A percentile compares a stretch with the other conserved stretches of the same genome.
phyloP scores from a whole-genome alignment of 371 early-diverging fungal species.

The Blyttiomyces sp. region DNA sequence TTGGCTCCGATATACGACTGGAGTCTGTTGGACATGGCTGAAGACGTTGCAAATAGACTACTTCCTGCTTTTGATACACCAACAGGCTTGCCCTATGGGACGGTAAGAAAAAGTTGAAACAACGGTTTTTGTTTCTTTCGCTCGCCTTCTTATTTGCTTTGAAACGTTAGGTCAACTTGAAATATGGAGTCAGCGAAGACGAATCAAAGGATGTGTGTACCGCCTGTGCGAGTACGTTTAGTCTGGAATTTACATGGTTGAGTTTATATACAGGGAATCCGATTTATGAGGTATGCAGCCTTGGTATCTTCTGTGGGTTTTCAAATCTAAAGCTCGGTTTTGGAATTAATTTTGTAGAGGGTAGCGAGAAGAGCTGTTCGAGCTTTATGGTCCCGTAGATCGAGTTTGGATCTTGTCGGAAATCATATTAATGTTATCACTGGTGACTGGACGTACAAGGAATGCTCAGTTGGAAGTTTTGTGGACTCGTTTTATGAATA shows the following conservation, averaged over 20 bases:
- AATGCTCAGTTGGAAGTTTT: conserved; percentile 27
- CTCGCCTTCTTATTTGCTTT: neutral
- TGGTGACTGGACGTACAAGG: conserved; percentile 25
- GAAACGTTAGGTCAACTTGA: conserved; percentile 18
- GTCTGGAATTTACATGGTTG: conserved; percentile 31
- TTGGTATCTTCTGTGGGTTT: neutral
- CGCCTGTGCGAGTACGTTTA: conserved; percentile 31
- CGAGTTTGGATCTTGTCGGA: conserved; percentile 22
- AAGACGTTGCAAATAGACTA: conserved; percentile 15
- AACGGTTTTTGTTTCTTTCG: neutral
- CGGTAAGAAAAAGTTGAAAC: neutral
- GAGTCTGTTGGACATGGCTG: conserved; percentile 17
- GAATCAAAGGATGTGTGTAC: conserved; percentile 28
- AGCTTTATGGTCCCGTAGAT: conserved; percentile 21
- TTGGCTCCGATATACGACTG: conserved; percentile 12
- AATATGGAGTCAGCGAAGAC: conserved; percentile 18
- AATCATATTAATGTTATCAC: conserved; percentile 29
- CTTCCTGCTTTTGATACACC: conserved; percentile 31
- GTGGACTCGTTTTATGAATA: conserved; percentile 39
- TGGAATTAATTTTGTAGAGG: neutral
- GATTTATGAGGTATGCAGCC: conserved; percentile 17
- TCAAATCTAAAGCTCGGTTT: neutral
- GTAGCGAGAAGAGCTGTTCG: conserved; percentile 22
- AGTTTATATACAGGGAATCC: conserved; percentile 24
- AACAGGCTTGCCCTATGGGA: conserved; percentile 33